phyloP scores from a whole-genome alignment of 257 asterid genomes.

The Forsythia suspensa region DNA sequence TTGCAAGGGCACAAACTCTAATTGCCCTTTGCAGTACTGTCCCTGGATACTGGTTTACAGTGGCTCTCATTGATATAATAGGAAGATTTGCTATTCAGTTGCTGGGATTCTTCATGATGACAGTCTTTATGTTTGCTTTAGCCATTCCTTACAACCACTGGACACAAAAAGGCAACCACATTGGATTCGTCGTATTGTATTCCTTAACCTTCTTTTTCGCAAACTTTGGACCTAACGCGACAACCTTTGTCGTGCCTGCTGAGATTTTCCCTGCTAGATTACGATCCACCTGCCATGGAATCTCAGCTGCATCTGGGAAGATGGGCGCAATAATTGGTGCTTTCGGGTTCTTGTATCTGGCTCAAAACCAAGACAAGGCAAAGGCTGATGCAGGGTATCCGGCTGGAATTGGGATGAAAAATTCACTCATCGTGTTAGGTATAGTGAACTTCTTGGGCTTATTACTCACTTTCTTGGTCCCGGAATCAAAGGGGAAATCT shows the following conservation, averaged over 20 bases:
- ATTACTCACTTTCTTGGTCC: constrained; percentile 35
- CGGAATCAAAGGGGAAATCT: constrained; percentile 37
- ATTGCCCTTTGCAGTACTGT: constrained; percentile 59
- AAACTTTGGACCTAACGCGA: constrained; percentile 40
- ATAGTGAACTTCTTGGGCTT: constrained; percentile 27
- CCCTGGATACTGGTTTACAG: constrained; percentile 53
- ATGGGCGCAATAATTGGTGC: constrained; percentile 39
- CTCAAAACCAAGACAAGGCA: constrained; percentile 27
- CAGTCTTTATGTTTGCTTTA: constrained; percentile 36
- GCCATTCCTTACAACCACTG: constrained; percentile 41
- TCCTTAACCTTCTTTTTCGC: constrained; percentile 39
- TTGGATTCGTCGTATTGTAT: constrained; percentile 35
- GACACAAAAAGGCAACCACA: constrained; percentile 33
- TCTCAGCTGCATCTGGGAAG: constrained; percentile 41
- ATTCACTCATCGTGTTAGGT: constrained; percentile 31
- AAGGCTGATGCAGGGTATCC: constrained; percentile 39
- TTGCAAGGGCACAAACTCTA: constrained; percentile 37
- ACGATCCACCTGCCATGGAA: constrained; percentile 40
- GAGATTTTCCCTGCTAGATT: constrained; percentile 40
- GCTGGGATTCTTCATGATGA: constrained; percentile 39
- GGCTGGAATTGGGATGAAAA: constrained; percentile 38
- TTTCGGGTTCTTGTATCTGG: constrained; percentile 37
- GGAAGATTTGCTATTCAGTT: constrained; percentile 36
- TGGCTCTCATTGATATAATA: constrained; percentile 27
- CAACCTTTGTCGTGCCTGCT: constrained; percentile 40